Conservation (phyloP, 148 eudicot species). For the Arctostaphylos glauca region DNA sequence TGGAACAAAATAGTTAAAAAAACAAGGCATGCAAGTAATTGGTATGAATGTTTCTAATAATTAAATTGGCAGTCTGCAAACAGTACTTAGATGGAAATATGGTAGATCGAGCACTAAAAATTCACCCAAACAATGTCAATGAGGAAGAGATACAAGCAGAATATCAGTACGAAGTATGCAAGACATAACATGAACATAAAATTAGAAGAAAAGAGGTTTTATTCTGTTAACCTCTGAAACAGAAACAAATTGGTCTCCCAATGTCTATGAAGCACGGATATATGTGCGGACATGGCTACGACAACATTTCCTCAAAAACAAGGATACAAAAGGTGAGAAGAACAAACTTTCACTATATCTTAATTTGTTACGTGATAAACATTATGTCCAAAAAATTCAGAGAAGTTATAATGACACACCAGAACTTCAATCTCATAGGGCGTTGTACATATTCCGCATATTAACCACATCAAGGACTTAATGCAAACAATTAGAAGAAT, state of each 20-base stretch:
- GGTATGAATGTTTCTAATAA: background rate
- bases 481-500: background rate
- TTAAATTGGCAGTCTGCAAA: background rate
- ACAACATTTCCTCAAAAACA: background rate
- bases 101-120: background rate
- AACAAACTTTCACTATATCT: background rate
- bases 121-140: background rate
- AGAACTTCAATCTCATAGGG: background rate
- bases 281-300: background rate
- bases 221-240: background rate
- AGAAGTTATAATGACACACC: background rate
- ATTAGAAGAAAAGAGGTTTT: background rate
- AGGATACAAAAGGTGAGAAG: background rate
- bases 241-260: background rate
- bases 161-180: background rate
- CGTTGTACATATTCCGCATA: background rate
- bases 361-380: background rate
- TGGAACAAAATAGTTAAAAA: background rate
- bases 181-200: background rate
- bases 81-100: background rate
- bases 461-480: background rate
- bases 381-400: background rate
- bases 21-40: slow-evolving; percentile 1
- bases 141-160: slow-evolving; percentile 11
- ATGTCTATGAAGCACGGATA: background rate